Percentiles rank a stretch among this genome's conserved stretches.
phyloP scores from a whole-genome alignment of 2,329 filamentous ascomycete genomes.

The Scedosporium dehoogii region DNA sequence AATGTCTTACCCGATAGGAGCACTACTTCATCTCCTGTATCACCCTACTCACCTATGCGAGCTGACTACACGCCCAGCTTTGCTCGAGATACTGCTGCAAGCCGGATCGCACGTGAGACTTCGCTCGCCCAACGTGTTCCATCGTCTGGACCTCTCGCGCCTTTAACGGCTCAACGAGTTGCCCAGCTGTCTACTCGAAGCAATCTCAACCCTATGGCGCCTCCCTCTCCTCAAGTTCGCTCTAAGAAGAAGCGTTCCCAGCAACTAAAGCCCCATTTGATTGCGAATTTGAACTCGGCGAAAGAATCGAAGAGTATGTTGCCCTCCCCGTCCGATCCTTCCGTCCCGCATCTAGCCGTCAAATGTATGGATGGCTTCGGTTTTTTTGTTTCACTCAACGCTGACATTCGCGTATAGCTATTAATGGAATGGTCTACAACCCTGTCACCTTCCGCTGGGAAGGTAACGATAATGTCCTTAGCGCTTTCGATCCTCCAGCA shows the following conservation, averaged over 20 bases:
- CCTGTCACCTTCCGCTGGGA: conserved; percentile 83
- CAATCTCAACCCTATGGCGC: conserved; percentile 34
- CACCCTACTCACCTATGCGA: conserved; percentile 47
- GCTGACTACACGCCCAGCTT: conserved; percentile 49
- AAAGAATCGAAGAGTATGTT: conserved; percentile 72
- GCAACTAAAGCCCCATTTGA: conserved; percentile 74
- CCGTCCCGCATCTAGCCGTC: background rate
- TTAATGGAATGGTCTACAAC: conserved; percentile 96
- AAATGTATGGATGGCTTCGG: background rate
- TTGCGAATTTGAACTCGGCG: conserved; percentile 67
- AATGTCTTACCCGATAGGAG: conserved; percentile 44
- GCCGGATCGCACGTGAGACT: conserved; percentile 54
- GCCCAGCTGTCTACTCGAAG: conserved; percentile 40
- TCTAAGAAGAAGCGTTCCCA: conserved; percentile 52
- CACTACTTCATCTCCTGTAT: conserved; percentile 40
- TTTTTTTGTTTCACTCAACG: background rate
- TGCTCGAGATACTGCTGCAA: conserved; percentile 55
- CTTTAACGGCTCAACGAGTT: conserved; percentile 45
- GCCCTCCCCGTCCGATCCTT: background rate
- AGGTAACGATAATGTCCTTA: conserved; percentile 82
- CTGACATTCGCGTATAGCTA: conserved; percentile 37
- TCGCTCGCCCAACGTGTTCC: conserved; percentile 49
- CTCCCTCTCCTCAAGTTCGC: conserved; percentile 29
- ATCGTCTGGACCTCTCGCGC: conserved; percentile 41
- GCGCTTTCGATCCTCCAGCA: conserved; percentile 61